Base-by-base conservation (phyloP, 352 stramenopile species). In the Halophytophthora batemanensis region DNA sequence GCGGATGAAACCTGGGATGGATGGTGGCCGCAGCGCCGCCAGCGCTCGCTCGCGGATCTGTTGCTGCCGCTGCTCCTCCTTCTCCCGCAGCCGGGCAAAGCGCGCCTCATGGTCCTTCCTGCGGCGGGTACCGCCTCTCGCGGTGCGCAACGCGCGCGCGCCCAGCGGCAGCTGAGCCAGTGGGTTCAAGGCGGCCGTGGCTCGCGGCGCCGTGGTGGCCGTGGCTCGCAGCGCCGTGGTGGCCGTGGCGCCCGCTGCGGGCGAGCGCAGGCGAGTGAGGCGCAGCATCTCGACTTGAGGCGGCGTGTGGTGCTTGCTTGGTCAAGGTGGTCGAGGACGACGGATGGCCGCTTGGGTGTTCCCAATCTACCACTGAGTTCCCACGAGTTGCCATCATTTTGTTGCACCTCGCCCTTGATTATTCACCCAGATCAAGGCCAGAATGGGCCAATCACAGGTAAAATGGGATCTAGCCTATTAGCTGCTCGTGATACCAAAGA, bases 1-100 rank as follows among this genome's bases (percentile, higher is more conserved):
- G 33, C 83, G 83, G 19, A 89, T 87, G 54, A 76, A 88, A 15
- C 63, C 57, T 0, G 77, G 69, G 12, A 71, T 39, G 19, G 45
- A 50, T 5, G 51, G 55, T 13, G 66, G 47, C 35, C 49, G 39
- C 45, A 29, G 48, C 33, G 49, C 62, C 13, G 65, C 64, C 35
- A 64, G 15, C 8, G 60, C 61, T 18, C 60, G 63, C 19, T 50
- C 52, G 4, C 61, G 60, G 43, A 66, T 53, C 22, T 54, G 50
- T 23, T 54, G 10, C 5, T 54, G 46, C 13, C 28, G 36, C 15
- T 41, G 50, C 14, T 62, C 50, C 11, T 21, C 38, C 22, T 52
- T 5, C 4, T 48, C 39, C 42, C 63, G 29, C 5, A 64, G 39
- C 40, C 39, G 43, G 18, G 56, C 50, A 3, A 64, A 51, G 17